Base-by-base conservation (phyloP, 306 rosid species). In the cucumber (Cucumis sativus) region DNA sequence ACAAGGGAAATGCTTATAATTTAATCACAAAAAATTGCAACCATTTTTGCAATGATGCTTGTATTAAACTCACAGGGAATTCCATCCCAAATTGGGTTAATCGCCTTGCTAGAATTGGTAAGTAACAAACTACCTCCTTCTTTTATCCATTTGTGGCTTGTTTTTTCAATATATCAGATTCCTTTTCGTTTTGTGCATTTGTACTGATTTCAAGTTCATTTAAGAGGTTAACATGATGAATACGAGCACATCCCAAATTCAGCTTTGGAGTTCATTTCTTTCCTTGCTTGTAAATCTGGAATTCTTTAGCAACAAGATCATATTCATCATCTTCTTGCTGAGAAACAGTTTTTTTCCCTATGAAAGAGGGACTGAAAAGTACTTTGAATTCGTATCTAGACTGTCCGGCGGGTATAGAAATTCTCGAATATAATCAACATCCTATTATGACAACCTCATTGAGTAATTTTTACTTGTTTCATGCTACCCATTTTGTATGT, bases 21-120 rank as follows among this genome's bases (percentile, higher is more conserved):
- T 85, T 94, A 78, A 89, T 94, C 61, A 85, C 95, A 23, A 94
- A 94, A 77, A 94, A 91, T 78, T 94, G 96, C 86, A 94, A 94
- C 82, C 98, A 94, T 82, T 94, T 94, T 64, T 94, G 98, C 83
- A 88, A 88, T 49, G 93, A 88, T 79, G 94, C 95, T 75, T 90
- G 95, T 75, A 7, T 94, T 73, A 86, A 79, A 79, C 83, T 94
- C 84, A 89, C 98, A 2, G 96, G 89, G 45, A 94, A 90, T 79
- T 73, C 97, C 30, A 94, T 94, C 11, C 98, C 98, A 0, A 85
- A 86, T 62, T 94, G 98, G 98, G 89, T 94, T 75, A 94, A 94
- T 89, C 97, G 98, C 61, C 97, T 94, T 33, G 96, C 97, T 4
- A 80, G 95, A 79, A 91, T 94, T 62, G 98, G 98, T 94, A 85